These are phyloP conservation scores for Hypoxylon sp. DNA, from an alignment of 2,329 filamentous ascomycete genomes.

Conservation along the genomic window DNA sequence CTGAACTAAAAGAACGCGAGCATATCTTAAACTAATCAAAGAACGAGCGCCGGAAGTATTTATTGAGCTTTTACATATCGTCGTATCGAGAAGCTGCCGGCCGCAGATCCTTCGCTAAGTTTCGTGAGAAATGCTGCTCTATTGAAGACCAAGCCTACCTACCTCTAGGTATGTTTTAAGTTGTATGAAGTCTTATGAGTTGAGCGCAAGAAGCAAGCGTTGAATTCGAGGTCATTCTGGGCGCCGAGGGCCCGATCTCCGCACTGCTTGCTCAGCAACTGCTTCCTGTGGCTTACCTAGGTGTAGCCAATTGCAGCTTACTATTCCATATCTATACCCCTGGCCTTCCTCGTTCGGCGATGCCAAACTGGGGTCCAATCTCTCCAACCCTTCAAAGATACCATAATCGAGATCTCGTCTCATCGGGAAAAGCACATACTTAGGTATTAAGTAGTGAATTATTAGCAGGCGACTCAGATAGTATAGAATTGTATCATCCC, in stretches of 20 bases:
- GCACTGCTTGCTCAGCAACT: conserved; percentile 5
- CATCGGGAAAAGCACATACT: not conserved
- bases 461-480: too few relatives aligned
- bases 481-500: not conserved
- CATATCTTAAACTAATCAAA: too few relatives aligned
- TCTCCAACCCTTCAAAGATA: not conserved
- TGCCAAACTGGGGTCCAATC: not conserved
- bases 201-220: not conserved
- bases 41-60: too few relatives aligned
- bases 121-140: too few relatives aligned
- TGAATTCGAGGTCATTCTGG: not conserved
- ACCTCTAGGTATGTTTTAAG: too few relatives aligned
- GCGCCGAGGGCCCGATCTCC: not conserved
- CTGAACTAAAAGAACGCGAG: too few relatives aligned
- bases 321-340: not conserved
- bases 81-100: too few relatives aligned
- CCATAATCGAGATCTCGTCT: not conserved
- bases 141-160: too few relatives aligned
- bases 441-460: too few relatives aligned
- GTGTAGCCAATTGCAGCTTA: not conserved
- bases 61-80: too few relatives aligned
- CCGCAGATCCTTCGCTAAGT: too few relatives aligned
- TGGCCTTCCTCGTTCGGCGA: conserved; percentile 13
- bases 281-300: not conserved
- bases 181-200: not conserved